Base-by-base conservation (phyloP, 2,329 filamentous ascomycete genomes). In the Xylaria sp. region DNA sequence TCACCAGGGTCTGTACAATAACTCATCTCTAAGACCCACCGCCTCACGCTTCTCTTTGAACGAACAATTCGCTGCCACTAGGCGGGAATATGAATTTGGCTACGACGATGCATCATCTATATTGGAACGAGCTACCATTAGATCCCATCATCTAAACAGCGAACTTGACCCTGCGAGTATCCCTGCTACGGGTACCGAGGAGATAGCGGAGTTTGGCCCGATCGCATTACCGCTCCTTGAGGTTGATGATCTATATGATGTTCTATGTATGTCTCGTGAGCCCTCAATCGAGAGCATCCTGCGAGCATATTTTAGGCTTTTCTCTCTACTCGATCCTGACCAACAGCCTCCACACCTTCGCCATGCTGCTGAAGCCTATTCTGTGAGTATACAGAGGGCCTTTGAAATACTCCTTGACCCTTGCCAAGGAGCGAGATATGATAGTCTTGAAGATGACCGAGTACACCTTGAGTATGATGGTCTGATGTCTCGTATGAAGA, bases 61-160 rank as follows among this genome's bases (percentile, higher is more conserved):
- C 55, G 83, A 85, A 54, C 83, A 86, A 65, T 86, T 86, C 66
- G 83, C 84, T 23, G 77, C 82, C 44, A 86, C 84, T 6, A 78
- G 83, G 39, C 79, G 79, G 57, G 84, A 85, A 68, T 83, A 82
- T 59, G 83, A 84, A 57, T 83, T 85, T 61, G 48, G 84, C 72
- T 84, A 83, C 65, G 84, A 86, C 72, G 84, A 86, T 70, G 25
- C 50, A 37, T 37, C 34, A 37, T 37, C 34, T 9, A 37, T 37
- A 37, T 37, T 37, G 34, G 34, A 37, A 10, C 34, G 10, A 37
- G 7, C 34, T 37, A 37, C 34, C 7, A 37, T 37, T 9, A 37
- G 34, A 10, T 37, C 34, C 8, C 34, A 8, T 10, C 34, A 37
- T 37, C 34, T 37, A 2, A 8, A 37, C 34, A 10, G 34, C 34